A percentile compares a stretch with the other conserved stretches of the same genome.
Conservation (phyloP, 768 basidiomycete genomes). For the Boletus sp. region DNA sequence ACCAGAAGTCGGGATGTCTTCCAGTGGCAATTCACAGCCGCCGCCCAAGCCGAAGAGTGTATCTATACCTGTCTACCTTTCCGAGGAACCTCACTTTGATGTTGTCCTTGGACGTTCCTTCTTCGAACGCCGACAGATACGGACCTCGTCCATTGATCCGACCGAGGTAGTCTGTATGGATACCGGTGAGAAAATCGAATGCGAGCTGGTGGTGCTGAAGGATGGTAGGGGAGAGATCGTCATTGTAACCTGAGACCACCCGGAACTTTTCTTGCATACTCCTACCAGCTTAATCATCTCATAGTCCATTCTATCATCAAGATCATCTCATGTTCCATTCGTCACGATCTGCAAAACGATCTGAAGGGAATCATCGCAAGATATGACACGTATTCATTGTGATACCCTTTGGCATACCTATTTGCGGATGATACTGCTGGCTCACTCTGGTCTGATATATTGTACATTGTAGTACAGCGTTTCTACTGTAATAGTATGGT, state of each 20-base stretch:
- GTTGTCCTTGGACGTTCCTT: constrained; percentile 90
- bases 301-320: neutral
- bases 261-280: neutral
- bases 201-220: constrained; percentile 88
- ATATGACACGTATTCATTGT: neutral
- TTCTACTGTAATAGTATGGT: neutral
- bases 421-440: neutral
- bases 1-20: neutral
- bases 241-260: constrained; percentile 58
- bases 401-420: neutral
- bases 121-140: constrained; percentile 78
- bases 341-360: neutral
- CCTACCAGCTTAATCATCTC: neutral
- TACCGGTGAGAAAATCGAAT: constrained; percentile 87
- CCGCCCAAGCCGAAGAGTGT: constrained; percentile 39
- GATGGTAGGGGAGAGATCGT: constrained; percentile 91
- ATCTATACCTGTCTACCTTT: constrained; percentile 71
- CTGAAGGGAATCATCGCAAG: neutral
- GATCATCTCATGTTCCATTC: neutral
- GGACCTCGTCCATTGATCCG: constrained; percentile 76
- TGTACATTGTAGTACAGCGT: neutral
- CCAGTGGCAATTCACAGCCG: neutral
- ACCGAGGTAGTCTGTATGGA: constrained; percentile 92
- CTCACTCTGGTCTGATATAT: neutral
- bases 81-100: constrained; percentile 95